Percentiles rank a stretch among this genome's conserved stretches.
phyloP scores from a whole-genome alignment of 2,329 filamentous ascomycete species.

The Karstenula rhodostoma region DNA sequence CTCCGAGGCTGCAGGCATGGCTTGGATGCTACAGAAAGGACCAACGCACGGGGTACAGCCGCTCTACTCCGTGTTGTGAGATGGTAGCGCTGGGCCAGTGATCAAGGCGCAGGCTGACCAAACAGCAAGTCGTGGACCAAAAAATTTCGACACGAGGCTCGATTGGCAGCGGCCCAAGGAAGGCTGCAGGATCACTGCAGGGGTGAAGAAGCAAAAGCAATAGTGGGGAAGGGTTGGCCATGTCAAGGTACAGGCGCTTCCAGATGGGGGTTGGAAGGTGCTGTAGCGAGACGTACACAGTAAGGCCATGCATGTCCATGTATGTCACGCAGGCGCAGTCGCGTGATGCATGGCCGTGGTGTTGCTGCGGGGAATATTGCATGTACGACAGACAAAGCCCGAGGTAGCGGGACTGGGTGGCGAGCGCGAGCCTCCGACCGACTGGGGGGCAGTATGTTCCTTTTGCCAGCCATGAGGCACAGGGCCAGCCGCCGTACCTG shows the following conservation, averaged over 20 bases:
- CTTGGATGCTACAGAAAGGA: conserved; percentile 28
- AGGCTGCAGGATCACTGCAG: conserved; percentile 52
- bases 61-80: conserved; percentile 20
- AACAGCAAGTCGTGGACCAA: conserved; percentile 30
- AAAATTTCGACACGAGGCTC: conserved; percentile 42
- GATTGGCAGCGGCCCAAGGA: conserved; percentile 32
- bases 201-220: conserved; percentile 43
- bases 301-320: background rate
- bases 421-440: too few relatives aligned
- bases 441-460: background rate
- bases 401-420: background rate
- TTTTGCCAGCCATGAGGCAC: conserved; percentile 7
- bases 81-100: conserved; percentile 31
- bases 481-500: background rate
- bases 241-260: conserved; percentile 1
- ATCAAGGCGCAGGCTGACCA: conserved; percentile 40
- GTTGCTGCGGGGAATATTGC: background rate
- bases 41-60: conserved; percentile 45
- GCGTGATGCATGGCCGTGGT: background rate
- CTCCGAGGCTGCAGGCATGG: conserved; percentile 33
- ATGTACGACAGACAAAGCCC: background rate
- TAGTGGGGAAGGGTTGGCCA: conserved; percentile 49
- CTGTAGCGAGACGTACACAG: conserved; percentile 33
- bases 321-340: conserved; percentile 25
- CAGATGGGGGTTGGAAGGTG: conserved; percentile 1